Conservation (phyloP, 495 filamentous ascomycete species). For the Hypoxylon cercidicola region DNA sequence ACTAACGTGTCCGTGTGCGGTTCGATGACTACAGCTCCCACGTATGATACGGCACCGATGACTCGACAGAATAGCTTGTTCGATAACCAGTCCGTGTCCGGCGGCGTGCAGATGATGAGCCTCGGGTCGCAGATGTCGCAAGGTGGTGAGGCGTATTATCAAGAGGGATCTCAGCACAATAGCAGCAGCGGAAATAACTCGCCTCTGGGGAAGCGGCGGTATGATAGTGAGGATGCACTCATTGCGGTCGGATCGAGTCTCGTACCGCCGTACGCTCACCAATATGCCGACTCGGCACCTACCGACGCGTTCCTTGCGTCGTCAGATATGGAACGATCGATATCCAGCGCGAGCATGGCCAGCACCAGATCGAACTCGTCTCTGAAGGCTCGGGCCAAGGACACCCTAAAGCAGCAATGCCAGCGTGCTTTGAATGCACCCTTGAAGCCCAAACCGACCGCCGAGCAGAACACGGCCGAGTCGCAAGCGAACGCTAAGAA, state of each 20-base stretch:
- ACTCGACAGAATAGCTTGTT: constrained; percentile 57
- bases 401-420: constrained; percentile 51
- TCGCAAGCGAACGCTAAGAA: constrained; percentile 43
- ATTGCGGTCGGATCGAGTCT: constrained; percentile 51
- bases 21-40: constrained; percentile 58
- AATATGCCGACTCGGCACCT: constrained; percentile 48
- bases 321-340: constrained; percentile 56
- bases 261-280: constrained; percentile 46
- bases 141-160: constrained; percentile 36
- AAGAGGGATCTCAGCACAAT: constrained; percentile 45
- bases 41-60: constrained; percentile 56
- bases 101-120: constrained; percentile 55
- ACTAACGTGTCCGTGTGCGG: constrained; percentile 51
- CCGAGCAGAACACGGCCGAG: constrained; percentile 39
- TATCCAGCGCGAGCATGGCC: constrained; percentile 55
- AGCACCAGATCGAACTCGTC: constrained; percentile 53
- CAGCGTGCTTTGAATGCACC: constrained; percentile 42
- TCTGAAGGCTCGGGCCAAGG: constrained; percentile 55
- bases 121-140: constrained; percentile 56
- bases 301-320: constrained; percentile 38
- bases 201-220: constrained; percentile 47
- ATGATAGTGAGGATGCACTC: constrained; percentile 43
- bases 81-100: constrained; percentile 49
- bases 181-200: constrained; percentile 41
- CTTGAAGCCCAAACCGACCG: constrained; percentile 54